Evolutionary conservation across 257 asterid genomes (phyloP).

Genomic region (Vinca minor): DNA sequence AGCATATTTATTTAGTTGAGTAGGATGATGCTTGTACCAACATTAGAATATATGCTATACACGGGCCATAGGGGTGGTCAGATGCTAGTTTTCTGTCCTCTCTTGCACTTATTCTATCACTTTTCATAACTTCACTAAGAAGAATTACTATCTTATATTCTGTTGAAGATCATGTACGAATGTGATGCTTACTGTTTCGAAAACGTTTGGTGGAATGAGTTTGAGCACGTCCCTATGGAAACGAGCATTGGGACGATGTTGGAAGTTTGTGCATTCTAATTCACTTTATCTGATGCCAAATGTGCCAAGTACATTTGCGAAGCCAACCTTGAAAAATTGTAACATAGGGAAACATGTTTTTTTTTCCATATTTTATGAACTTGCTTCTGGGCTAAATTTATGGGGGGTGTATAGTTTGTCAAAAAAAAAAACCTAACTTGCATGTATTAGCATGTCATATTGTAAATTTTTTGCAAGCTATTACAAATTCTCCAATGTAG

Average conservation of each 20-base stretch:
- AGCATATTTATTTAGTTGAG: not conserved
- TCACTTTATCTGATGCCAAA: not conserved
- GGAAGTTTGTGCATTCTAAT: not conserved
- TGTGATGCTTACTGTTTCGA: no score
- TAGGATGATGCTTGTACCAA: not conserved
- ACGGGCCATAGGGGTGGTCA: not conserved
- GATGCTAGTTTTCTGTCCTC: not conserved
- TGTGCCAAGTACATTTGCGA: not conserved
- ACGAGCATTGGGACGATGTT: not conserved
- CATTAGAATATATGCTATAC: not conserved
- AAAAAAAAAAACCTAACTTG: not conserved
- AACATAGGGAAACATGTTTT: not conserved
- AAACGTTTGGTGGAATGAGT: not conserved
- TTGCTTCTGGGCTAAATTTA: not conserved
- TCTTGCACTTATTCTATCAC: not conserved
- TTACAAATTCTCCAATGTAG: not conserved
- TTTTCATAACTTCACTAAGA: not conserved
- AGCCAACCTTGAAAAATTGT: not conserved
- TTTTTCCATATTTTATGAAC: not conserved
- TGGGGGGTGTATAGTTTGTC: not conserved
- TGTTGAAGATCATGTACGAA: not conserved
- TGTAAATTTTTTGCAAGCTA: not conserved
- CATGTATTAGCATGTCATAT: not conserved
- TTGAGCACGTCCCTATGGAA: not conserved
- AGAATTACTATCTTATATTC: not conserved